Percentiles rank a stretch among this genome's conserved stretches.
phyloP scores from a whole-genome alignment of 2,329 filamentous ascomycete species.

The Colletotrichum sansevieriae region DNA sequence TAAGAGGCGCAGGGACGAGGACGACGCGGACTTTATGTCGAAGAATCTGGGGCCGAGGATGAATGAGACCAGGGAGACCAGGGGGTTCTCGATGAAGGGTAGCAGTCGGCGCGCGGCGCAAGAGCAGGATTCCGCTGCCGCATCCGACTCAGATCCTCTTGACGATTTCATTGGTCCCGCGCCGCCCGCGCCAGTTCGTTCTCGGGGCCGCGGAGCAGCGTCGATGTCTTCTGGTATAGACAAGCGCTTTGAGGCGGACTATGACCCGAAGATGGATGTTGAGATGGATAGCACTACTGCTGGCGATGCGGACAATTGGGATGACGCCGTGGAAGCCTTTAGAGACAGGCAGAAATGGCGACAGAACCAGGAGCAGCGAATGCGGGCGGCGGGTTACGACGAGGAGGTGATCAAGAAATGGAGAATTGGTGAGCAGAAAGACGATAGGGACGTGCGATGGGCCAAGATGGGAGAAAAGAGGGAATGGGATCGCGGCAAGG shows the following conservation, averaged over 20 bases:
- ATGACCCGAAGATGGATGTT: constrained; percentile 70
- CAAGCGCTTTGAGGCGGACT: constrained; percentile 78
- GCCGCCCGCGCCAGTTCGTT: constrained; percentile 64
- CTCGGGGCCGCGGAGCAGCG: constrained; percentile 79
- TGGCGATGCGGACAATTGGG: constrained; percentile 75
- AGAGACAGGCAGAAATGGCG: constrained; percentile 85
- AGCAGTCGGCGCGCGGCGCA: constrained; percentile 19
- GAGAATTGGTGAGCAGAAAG: constrained; percentile 69
- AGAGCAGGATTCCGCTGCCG: constrained; percentile 43
- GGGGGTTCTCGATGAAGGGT: constrained; percentile 18
- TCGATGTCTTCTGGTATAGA: constrained; percentile 78
- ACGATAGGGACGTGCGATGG: constrained; percentile 78
- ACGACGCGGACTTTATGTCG: constrained; percentile 22
- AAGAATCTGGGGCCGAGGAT: background rate
- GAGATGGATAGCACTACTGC: constrained; percentile 61
- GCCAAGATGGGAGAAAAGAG: constrained; percentile 73
- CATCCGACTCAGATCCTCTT: constrained; percentile 76
- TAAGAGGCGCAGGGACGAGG: constrained; percentile 36
- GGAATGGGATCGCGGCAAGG: constrained; percentile 72
- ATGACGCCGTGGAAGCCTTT: constrained; percentile 81
- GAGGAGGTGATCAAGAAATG: constrained; percentile 80
- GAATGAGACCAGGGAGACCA: constrained; percentile 14
- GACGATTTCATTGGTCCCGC: constrained; percentile 83
- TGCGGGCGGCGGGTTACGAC: constrained; percentile 83
- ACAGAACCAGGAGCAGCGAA: constrained; percentile 78